These are phyloP conservation scores for Scheffersomyces lignosus DNA, from an alignment of 805 yeast species.

Conservation along the genomic window DNA sequence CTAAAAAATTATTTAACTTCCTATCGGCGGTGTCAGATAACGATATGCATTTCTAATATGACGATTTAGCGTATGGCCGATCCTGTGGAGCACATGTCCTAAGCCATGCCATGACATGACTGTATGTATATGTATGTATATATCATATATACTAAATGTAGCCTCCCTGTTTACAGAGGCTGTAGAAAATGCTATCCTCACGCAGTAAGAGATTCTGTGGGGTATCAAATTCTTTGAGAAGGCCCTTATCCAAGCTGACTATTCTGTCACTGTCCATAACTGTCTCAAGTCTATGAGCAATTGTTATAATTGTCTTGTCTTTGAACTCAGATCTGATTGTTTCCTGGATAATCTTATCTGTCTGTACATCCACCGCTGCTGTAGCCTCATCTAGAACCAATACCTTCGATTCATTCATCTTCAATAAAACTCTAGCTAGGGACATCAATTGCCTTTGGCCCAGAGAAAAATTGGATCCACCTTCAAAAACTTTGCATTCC, in stretches of 20 bases:
- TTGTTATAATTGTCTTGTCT: conserved; percentile 80
- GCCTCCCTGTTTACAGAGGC: conserved; percentile 49
- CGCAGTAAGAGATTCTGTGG: conserved; percentile 53
- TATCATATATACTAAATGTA: conserved; percentile 10
- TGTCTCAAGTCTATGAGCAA: conserved; percentile 88
- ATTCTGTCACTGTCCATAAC: conserved; percentile 83
- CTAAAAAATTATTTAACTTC: too few species aligned
- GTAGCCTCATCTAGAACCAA: conserved; percentile 30
- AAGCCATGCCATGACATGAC: too few species aligned
- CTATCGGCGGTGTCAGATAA: too few species aligned
- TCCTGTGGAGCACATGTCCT: too few species aligned
- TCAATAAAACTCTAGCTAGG: conserved; percentile 77
- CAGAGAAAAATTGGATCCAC: conserved; percentile 80
- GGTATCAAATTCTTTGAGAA: conserved; percentile 72
- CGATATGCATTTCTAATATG: too few species aligned
- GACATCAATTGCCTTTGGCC: conserved; percentile 90
- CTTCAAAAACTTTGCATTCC: conserved; percentile 50
- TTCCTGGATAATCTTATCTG: conserved; percentile 77
- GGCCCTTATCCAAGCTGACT: conserved; percentile 71
- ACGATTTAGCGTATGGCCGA: too few species aligned
- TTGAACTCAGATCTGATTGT: conserved; percentile 74
- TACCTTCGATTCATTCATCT: conserved; percentile 21
- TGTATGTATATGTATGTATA: too few species aligned
- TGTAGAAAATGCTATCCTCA: conserved; percentile 48
- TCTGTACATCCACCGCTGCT: conserved; percentile 88